phyloP scores from a whole-genome alignment of 495 filamentous ascomycete species.

The Neurospora pannonica region DNA sequence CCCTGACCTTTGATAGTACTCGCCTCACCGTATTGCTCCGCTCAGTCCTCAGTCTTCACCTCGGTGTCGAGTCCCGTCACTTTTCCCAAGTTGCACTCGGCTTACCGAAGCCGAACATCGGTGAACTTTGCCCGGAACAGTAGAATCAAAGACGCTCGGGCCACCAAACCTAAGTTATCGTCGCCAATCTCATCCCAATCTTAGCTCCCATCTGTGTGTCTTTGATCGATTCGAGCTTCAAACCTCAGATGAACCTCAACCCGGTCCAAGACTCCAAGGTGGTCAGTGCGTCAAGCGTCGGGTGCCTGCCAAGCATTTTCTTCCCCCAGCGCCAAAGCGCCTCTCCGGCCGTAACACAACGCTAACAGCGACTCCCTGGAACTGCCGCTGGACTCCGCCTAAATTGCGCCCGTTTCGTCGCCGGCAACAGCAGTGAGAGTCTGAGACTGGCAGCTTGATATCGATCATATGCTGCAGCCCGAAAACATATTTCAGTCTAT shows the following conservation, averaged over 20 bases:
- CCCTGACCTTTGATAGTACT: no score
- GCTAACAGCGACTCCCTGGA: background rate
- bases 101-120: background rate
- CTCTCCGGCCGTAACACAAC: background rate
- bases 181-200: background rate
- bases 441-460: background rate
- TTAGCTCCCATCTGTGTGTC: background rate
- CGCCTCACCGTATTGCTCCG: background rate
- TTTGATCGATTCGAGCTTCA: background rate
- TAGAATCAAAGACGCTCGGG: background rate
- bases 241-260: background rate
- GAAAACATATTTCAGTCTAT: background rate
- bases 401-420: background rate
- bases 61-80: background rate
- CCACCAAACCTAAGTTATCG: background rate
- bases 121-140: background rate
- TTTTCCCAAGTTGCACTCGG: background rate
- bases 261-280: background rate
- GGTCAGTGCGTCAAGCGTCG: background rate
- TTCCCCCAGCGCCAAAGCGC: background rate
- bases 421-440: background rate
- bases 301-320: background rate
- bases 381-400: background rate
- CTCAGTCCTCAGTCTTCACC: background rate
- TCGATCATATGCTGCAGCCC: background rate